Percentiles rank a stretch among this genome's conserved stretches.
phyloP scores from a whole-genome alignment of 2,329 filamentous ascomycete species.

The Diaporthe ampelina region DNA sequence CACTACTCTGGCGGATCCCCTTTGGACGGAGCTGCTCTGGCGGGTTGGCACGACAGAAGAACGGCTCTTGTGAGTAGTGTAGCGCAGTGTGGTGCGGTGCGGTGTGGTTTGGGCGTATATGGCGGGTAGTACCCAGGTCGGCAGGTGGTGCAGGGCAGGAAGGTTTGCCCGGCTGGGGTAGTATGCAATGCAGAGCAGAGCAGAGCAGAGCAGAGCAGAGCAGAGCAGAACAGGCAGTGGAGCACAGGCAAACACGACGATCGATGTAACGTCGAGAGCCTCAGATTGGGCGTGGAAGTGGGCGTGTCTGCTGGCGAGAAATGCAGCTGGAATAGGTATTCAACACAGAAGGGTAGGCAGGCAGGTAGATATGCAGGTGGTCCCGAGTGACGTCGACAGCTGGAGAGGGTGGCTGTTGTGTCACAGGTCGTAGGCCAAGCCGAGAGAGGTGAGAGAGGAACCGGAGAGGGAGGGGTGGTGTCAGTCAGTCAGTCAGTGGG shows the following conservation, averaged over 20 bases:
- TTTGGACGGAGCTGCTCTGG: not conserved
- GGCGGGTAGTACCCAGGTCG: not conserved
- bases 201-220: conserved; percentile 10
- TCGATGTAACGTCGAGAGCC: conserved; percentile 32
- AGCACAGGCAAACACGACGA: conserved; percentile 16
- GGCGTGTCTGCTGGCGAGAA: conserved; percentile 18
- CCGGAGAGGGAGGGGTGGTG: conserved; percentile 5
- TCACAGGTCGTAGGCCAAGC: conserved; percentile 28
- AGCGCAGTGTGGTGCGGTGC: not conserved
- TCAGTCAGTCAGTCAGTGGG: not conserved
- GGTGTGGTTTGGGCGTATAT: not conserved
- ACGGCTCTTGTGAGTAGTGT: not conserved
- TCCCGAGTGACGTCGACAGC: conserved; percentile 33
- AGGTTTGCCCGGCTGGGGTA: not conserved
- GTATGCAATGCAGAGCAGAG: conserved; percentile 10
- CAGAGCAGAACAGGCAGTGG: conserved; percentile 8
- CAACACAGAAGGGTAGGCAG: not conserved
- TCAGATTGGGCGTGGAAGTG: conserved; percentile 8
- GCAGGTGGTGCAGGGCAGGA: conserved; percentile 21
- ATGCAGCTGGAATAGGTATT: not conserved
- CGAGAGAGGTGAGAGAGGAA: conserved; percentile 17
- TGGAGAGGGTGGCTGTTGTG: conserved; percentile 23
- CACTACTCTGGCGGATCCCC: not conserved
- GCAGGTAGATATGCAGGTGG: conserved; percentile 22
- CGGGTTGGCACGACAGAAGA: not conserved